A percentile compares a stretch with the other conserved stretches of the same genome.
Evolutionary conservation across 257 asterid species (phyloP).

Genomic region (Mitragyna speciosa): DNA sequence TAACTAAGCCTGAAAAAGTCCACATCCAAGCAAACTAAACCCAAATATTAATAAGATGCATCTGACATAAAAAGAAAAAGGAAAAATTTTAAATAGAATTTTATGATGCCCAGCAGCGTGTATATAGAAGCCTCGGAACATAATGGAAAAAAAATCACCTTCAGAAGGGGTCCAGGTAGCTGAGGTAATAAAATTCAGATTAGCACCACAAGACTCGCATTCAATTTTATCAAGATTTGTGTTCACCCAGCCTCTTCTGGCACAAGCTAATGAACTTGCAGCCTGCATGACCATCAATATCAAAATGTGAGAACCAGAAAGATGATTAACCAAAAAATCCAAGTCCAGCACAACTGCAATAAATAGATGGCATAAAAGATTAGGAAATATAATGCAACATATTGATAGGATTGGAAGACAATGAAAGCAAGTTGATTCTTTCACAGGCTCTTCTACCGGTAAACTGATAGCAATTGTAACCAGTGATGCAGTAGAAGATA

Average conservation of each 20-base stretch:
- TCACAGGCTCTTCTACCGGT: neutral
- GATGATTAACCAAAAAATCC: constrained; percentile 18
- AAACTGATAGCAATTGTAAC: neutral
- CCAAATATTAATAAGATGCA: neutral
- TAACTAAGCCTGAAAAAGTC: neutral
- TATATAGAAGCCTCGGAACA: neutral
- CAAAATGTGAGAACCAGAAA: neutral
- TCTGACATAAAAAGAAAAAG: neutral
- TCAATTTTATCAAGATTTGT: constrained; percentile 77
- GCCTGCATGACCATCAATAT: constrained; percentile 51
- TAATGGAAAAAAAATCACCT: constrained; percentile 52
- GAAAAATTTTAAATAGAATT: neutral
- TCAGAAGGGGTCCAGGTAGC: constrained; percentile 69
- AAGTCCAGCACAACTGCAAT: neutral
- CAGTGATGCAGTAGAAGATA: neutral
- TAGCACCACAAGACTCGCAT: constrained; percentile 94
- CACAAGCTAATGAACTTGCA: constrained; percentile 88
- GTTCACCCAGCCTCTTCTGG: constrained; percentile 99
- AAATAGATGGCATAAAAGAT: neutral
- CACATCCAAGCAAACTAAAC: neutral
- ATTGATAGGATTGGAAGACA: neutral
- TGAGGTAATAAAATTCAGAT: constrained; percentile 57
- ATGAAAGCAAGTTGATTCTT: neutral
- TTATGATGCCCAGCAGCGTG: neutral
- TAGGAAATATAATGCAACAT: neutral